These are phyloP conservation scores for Citrullus mucosospermus DNA, from an alignment of 306 rosid species.

Conservation along the genomic window DNA sequence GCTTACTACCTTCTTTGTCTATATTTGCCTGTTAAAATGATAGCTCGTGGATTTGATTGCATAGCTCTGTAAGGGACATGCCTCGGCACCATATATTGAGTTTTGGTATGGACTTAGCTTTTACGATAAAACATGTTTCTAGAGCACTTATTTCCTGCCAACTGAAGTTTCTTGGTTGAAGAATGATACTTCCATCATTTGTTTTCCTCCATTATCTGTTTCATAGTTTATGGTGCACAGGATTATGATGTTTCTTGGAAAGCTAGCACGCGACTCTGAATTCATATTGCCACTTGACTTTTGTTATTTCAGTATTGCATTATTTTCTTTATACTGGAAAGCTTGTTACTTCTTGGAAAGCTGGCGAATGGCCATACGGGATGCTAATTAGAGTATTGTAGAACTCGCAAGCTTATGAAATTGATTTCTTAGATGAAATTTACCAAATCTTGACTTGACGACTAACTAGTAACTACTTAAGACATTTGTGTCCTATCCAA, in stretches of 20 bases:
- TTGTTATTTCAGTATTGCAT: neutral
- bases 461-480: neutral
- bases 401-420: neutral
- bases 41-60: neutral
- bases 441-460: neutral
- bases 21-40: neutral
- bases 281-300: neutral
- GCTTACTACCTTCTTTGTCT: neutral
- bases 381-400: neutral
- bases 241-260: neutral
- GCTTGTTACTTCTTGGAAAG: neutral
- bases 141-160: neutral
- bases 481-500: neutral
- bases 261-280: neutral
- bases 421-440: neutral
- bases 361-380: neutral
- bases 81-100: neutral
- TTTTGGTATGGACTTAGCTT: neutral
- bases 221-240: neutral
- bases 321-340: neutral
- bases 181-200: neutral
- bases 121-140: neutral
- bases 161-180: neutral
- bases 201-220: neutral
- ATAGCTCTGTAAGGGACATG: neutral